A percentile compares a stretch with the other conserved stretches of the same genome.
Evolutionary conservation across 2,329 filamentous ascomycete genomes (phyloP).

Genomic region (Zasmidium cellare): DNA sequence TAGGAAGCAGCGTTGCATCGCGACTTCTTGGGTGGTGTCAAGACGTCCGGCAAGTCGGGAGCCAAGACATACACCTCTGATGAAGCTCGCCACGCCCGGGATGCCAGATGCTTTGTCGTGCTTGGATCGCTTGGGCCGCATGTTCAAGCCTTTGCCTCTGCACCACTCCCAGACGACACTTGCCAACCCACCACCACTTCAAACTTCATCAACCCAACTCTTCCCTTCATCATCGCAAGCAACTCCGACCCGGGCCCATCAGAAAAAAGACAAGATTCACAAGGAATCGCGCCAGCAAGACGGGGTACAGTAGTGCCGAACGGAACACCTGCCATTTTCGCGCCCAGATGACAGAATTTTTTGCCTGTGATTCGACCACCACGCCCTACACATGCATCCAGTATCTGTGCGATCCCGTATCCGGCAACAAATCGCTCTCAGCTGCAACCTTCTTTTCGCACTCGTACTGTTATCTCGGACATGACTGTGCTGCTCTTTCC

Average conservation of each 20-base stretch:
- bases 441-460: not conserved
- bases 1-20: not conserved
- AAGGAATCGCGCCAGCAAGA: not conserved
- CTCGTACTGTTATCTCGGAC: not conserved
- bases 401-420: too few species aligned
- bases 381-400: too few species aligned
- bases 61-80: not conserved
- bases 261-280: not conserved
- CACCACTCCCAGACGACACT: not conserved
- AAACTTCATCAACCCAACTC: too few species aligned
- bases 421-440: not conserved
- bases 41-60: not conserved
- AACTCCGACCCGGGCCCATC: not conserved
- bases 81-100: not conserved
- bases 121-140: not conserved
- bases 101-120: too few species aligned
- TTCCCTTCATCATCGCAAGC: not conserved
- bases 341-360: not conserved
- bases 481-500: not conserved
- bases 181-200: not conserved
- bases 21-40: not conserved
- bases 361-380: not conserved
- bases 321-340: not conserved
- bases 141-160: not conserved
- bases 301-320: not conserved